Percentiles rank a stretch among this genome's conserved stretches.
Evolutionary conservation across 2,329 filamentous ascomycete genomes (phyloP).

Genomic region (Ascochyta lentis): DNA sequence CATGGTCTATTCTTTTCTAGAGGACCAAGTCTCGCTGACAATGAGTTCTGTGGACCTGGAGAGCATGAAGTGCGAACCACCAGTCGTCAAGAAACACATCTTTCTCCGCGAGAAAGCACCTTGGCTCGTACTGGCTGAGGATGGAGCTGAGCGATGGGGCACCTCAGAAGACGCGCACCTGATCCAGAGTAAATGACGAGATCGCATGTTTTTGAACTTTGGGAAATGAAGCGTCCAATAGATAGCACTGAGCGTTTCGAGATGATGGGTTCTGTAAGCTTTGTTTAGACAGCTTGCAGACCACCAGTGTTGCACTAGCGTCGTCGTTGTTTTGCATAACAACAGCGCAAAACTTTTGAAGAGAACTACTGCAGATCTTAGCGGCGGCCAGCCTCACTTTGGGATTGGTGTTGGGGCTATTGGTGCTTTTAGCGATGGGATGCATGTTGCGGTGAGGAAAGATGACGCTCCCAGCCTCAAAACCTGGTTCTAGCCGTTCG

Average conservation of each 20-base stretch:
- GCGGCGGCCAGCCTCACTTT: constrained; percentile 6
- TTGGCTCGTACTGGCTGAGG: constrained; percentile 39
- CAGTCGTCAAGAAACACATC: constrained; percentile 50
- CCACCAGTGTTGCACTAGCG: neutral
- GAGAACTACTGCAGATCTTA: constrained; percentile 11
- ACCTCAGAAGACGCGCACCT: constrained; percentile 28
- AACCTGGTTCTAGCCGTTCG: constrained; percentile 16
- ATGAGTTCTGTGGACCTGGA: constrained; percentile 53
- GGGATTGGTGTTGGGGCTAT: constrained; percentile 1
- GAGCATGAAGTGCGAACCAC: constrained; percentile 42
- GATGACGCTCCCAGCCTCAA: constrained; percentile 33
- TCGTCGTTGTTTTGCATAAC: constrained; percentile 7
- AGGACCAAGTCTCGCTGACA: constrained; percentile 44
- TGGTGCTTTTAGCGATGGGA: constrained; percentile 21
- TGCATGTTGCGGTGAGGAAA: constrained; percentile 33
- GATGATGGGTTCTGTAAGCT: neutral
- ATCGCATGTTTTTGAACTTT: too few relatives aligned
- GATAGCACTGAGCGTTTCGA: neutral
- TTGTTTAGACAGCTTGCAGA: constrained; percentile 7
- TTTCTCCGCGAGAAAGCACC: constrained; percentile 52
- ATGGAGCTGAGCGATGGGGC: constrained; percentile 36
- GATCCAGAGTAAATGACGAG: constrained; percentile 7
- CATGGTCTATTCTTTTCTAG: constrained; percentile 50
- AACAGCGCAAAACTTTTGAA: neutral
- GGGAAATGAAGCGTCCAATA: too few relatives aligned